Evolutionary conservation across 129 eudicot species (phyloP), one percentile per base, ranked within the genome.

Genomic region (Arctium minus): DNA sequence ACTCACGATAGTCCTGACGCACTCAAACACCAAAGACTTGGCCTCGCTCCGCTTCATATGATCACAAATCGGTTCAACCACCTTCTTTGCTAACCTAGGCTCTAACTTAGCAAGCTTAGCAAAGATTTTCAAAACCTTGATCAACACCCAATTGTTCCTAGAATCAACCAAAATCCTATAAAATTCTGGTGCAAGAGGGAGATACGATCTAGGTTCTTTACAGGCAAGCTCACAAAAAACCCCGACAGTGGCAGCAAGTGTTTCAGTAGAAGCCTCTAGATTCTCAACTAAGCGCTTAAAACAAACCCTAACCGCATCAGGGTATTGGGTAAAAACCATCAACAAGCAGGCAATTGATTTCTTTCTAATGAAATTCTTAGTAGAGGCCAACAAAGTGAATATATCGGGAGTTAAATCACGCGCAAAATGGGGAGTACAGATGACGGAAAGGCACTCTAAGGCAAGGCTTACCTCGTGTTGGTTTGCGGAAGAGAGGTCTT

Each of bases 101-200:
- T 95, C 99, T 39, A 95, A 69, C 15, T 85, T 86, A 5, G 91
- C 97, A 88, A 95, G 86, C 73, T 85, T 92, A 0, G 91, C 90
- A 39, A 95, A 95, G 31, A 95, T 89, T 85, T 95, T 95, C 82
- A 95, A 78, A 72, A 95, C 95, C 91, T 95, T 95, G 37, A 95
- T 95, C 86, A 93, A 74, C 39, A 95, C 92, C 99, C 99, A 93
- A 82, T 93, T 95, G 80, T 92, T 93, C 86, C 89, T 90, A 3
- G 91, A 91, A 64, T 93, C 99, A 56, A 90, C 91, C 82, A 95
- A 91, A 83, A 95, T 80, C 84, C 87, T 87, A 80, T 93, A 92
- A 87, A 95, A 95, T 81, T 95, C 97, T 0, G 99, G 99, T 8
- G 99, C 99, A 70, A 95, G 86, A 0, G 99, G 97, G 31, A 95